phyloP scores from a whole-genome alignment of 345 rosid genomes.

The Lumnitzera littorea region DNA sequence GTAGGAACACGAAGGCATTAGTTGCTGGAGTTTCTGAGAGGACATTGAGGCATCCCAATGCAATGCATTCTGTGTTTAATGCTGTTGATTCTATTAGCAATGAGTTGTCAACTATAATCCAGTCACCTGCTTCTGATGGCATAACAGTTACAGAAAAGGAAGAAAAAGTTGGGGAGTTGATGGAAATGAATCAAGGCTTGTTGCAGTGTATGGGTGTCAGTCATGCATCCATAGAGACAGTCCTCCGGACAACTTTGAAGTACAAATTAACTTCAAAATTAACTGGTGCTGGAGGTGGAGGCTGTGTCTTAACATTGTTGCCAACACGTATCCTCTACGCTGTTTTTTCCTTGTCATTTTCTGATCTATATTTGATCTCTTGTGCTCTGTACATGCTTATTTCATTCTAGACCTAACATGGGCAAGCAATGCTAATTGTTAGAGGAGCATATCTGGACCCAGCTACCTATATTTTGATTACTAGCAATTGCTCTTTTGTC shows the following conservation, averaged over 20 bases:
- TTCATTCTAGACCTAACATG: background rate
- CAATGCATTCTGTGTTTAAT: constrained; percentile 61
- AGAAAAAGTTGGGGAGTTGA: constrained; percentile 66
- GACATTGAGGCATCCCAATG: constrained; percentile 54
- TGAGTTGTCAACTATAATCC: constrained; percentile 51
- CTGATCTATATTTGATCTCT: background rate
- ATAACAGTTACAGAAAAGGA: constrained; percentile 46
- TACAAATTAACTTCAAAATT: constrained; percentile 81
- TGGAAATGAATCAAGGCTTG: constrained; percentile 93
- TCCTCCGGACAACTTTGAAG: constrained; percentile 61
- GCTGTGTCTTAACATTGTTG: constrained; percentile 78
- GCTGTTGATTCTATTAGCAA: constrained; percentile 80
- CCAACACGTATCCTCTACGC: constrained; percentile 72
- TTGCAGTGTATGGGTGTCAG: constrained; percentile 92
- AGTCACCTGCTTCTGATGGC: constrained; percentile 41
- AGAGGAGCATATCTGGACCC: background rate
- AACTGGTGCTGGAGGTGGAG: constrained; percentile 98
- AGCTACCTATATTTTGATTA: background rate
- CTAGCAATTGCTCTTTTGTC: no score
- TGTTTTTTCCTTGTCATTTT: background rate
- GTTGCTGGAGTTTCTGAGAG: constrained; percentile 89
- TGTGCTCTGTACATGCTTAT: background rate
- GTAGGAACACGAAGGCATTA: constrained; percentile 83
- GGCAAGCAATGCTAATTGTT: background rate
- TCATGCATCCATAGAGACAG: constrained; percentile 74